Evolutionary conservation across 768 basidiomycete genomes (phyloP), one percentile per base, ranked within the genome.

Genomic region (Tephrocybe sp.): DNA sequence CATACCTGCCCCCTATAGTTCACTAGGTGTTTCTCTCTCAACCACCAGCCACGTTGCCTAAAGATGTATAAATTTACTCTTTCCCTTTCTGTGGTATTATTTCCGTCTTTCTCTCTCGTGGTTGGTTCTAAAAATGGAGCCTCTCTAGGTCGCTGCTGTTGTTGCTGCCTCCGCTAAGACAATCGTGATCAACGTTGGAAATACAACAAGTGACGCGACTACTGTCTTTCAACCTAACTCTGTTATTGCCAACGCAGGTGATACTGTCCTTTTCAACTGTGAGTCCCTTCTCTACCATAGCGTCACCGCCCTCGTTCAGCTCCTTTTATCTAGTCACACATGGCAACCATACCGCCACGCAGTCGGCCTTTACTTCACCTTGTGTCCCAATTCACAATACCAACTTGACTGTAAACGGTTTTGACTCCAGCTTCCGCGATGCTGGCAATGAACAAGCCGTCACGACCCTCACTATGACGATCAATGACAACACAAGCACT

Each of bases 221-320:
- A 64, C 66, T 14, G 74, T 79, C 14, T 84, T 83, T 63, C 57
- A 66, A 23, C 81, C 81, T 13, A 67, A 68, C 32, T 63, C 58
- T 33, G 68, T 83, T n/a, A 57, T 47, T 19, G 83, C 80, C 9
- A 50, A 60, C 9, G 47, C 69, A 34, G 77, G 78, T 30, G 82
- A 84, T 55, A 65, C 67, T 12, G 74, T 85, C 51, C 26, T 72
- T 33, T 84, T 85, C 72, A 83, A 81, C 58, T 85, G 80, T 80
- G 59, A 52, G 72, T 33, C 34, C 36, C 45, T 33, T 13, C n/a
- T 10, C 2, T 7, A 19, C 22, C 20, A 32, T 41, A 23, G 26
- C 44, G 30, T 26, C 13, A 17, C 20, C 14, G 22, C 41, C 39
- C 8, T 20, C 14, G 12, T 47, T 16, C 35, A 48, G 35, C 23